Conservation (phyloP, 225 moss, liverwort and hornwort species). For the Climacium dendroides region DNA sequence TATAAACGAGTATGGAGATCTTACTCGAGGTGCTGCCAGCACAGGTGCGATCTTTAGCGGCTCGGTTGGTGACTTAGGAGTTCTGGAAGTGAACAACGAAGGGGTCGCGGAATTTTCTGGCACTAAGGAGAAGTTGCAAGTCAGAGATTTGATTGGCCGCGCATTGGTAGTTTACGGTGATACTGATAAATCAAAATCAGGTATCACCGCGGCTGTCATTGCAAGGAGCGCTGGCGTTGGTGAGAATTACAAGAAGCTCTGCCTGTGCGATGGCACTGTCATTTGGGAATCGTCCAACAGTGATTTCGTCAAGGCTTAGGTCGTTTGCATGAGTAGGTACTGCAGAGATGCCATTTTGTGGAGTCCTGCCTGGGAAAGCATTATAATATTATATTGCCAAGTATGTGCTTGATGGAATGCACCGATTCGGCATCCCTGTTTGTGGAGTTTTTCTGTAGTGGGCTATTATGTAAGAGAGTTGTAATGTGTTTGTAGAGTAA, state of each 20-base stretch:
- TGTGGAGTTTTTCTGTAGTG: not conserved
- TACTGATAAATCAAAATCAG: slow-evolving; percentile 52
- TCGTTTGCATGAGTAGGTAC: not conserved
- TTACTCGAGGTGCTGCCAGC: slow-evolving; percentile 84
- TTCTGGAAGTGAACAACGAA: slow-evolving; percentile 42
- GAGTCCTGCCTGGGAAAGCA: not conserved
- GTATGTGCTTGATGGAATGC: not conserved
- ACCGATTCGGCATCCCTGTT: not conserved
- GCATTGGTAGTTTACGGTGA: slow-evolving; percentile 69
- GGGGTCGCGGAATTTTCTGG: slow-evolving; percentile 51
- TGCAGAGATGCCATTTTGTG: not conserved
- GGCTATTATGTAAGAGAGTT: not conserved
- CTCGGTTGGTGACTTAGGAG: slow-evolving; percentile 69
- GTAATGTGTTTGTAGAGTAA: not conserved
- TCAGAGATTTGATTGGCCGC: slow-evolving; percentile 78
- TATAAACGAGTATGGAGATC: slow-evolving; percentile 81
- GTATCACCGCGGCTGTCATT: slow-evolving; percentile 72
- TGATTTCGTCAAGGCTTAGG: slow-evolving; percentile 55
- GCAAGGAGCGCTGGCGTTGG: slow-evolving; percentile 92
- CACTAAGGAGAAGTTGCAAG: slow-evolving; percentile 49
- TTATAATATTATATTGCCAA: not conserved
- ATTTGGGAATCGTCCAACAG: slow-evolving; percentile 81
- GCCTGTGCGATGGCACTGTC: slow-evolving; percentile 86
- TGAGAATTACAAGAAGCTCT: slow-evolving; percentile 89
- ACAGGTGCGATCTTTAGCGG: slow-evolving; percentile 60